Conservation (phyloP, 2,329 filamentous ascomycete species). For the Blumeriella jaapii region DNA sequence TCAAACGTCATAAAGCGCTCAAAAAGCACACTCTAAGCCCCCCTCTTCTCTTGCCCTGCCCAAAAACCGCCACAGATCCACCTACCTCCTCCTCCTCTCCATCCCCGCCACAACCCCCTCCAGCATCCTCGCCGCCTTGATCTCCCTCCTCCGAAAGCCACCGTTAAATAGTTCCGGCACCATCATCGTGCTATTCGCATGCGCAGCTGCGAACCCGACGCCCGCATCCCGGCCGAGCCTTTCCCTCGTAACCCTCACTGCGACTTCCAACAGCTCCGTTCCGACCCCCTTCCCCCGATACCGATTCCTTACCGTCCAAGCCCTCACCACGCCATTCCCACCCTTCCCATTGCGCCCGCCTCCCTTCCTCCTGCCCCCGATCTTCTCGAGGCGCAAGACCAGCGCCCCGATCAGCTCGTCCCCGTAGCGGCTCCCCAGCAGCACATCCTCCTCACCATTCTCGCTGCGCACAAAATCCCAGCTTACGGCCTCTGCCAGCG, state of each 20-base stretch:
- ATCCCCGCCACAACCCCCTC: constrained; percentile 36
- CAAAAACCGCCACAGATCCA: too few species aligned
- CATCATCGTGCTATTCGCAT: constrained; percentile 61
- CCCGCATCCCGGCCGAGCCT: constrained; percentile 56
- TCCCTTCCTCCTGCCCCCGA: constrained; percentile 5
- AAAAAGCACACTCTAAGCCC: neutral
- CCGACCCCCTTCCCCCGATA: constrained; percentile 66
- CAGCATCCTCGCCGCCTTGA: constrained; percentile 41
- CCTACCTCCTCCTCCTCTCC: constrained; percentile 18
- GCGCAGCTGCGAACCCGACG: constrained; percentile 62
- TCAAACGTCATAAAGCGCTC: neutral
- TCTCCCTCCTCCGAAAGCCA: constrained; percentile 47
- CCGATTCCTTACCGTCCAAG: constrained; percentile 65
- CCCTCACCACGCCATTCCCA: constrained; percentile 61
- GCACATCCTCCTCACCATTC: constrained; percentile 36
- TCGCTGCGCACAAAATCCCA: constrained; percentile 20
- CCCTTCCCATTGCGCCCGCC: constrained; percentile 27
- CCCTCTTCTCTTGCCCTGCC: neutral
- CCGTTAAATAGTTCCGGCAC: constrained; percentile 52
- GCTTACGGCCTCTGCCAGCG: constrained; percentile 21
- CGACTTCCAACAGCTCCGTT: constrained; percentile 59
- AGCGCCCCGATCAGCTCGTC: constrained; percentile 59
- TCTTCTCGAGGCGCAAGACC: constrained; percentile 52
- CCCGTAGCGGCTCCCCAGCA: constrained; percentile 58
- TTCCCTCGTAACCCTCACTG: constrained; percentile 54